Evolutionary conservation across 192 early-diverging fungal species (phyloP).

Genomic region (Fimicolochytrium jonesii): DNA sequence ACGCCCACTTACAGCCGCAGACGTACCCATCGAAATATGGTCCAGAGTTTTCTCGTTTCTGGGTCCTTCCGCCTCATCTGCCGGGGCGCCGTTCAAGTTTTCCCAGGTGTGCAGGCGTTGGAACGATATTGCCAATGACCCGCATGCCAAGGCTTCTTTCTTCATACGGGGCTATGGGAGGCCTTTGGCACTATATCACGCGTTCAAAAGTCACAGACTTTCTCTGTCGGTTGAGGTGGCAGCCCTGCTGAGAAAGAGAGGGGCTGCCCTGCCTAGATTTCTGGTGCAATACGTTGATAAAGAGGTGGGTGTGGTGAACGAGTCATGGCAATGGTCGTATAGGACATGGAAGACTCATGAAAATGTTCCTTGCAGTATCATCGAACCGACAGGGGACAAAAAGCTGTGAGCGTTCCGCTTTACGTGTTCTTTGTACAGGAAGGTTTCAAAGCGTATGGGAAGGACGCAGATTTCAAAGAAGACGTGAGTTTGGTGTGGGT

Average conservation of each 20-base stretch:
- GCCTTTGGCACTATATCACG: conserved; percentile 25
- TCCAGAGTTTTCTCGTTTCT: conserved; percentile 30
- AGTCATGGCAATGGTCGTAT: not conserved
- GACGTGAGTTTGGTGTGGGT: conserved; percentile 20
- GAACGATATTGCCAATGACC: conserved; percentile 29
- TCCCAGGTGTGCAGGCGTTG: conserved; percentile 17
- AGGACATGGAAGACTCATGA: not conserved
- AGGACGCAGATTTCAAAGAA: conserved; percentile 38
- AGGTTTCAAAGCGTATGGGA: conserved; percentile 28
- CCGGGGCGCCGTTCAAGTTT: conserved; percentile 11
- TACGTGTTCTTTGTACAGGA: conserved; percentile 37
- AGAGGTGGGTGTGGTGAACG: conserved; percentile 17
- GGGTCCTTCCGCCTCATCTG: conserved; percentile 17
- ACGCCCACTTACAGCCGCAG: no score
- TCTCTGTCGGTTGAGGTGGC: conserved; percentile 30
- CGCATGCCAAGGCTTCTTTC: conserved; percentile 25
- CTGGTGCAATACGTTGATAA: conserved; percentile 40
- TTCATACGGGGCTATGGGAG: conserved; percentile 29
- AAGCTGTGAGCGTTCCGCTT: conserved; percentile 13
- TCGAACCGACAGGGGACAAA: conserved; percentile 26
- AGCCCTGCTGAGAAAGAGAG: conserved; percentile 21
- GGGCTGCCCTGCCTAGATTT: conserved; percentile 32
- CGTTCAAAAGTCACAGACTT: conserved; percentile 27
- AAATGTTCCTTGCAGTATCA: conserved; percentile 19
- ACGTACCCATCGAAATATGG: conserved; percentile 34